Evolutionary conservation across 768 basidiomycete species (phyloP).

Genomic region (Pleurotus tuber-regium): DNA sequence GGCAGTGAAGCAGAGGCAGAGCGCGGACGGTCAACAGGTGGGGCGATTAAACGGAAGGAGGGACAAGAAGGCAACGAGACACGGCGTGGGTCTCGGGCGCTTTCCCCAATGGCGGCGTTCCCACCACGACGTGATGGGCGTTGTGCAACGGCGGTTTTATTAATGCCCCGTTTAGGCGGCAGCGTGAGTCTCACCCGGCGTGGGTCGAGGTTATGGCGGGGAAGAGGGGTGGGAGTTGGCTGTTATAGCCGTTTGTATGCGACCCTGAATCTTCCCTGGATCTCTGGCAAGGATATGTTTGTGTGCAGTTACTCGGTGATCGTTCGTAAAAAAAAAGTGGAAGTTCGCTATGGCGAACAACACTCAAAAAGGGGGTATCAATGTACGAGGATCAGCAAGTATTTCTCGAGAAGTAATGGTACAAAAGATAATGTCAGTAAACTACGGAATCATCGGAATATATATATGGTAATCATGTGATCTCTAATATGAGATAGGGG

Average conservation of each 20-base stretch:
- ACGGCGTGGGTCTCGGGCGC: not conserved
- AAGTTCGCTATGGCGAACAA: too few relatives aligned
- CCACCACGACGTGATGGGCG: too few relatives aligned
- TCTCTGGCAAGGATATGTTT: not conserved
- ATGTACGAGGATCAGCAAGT: too few relatives aligned
- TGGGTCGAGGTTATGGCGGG: not conserved
- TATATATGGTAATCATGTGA: too few relatives aligned
- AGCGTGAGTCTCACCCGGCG: not conserved
- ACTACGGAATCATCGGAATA: too few relatives aligned
- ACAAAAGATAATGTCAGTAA: too few relatives aligned
- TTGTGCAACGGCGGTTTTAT: too few relatives aligned
- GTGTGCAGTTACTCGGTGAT: not conserved
- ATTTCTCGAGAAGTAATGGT: too few relatives aligned
- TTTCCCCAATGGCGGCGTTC: too few relatives aligned
- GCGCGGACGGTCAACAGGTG: not conserved
- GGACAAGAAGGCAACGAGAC: not conserved
- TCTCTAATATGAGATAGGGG: too few relatives aligned
- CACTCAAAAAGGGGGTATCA: not conserved
- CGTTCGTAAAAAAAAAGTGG: not conserved
- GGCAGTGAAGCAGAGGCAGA: not conserved
- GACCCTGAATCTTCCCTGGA: not conserved
- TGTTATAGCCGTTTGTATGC: too few relatives aligned
- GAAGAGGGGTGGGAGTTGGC: not conserved
- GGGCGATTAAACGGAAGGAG: not conserved
- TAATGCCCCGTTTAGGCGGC: too few relatives aligned